These are phyloP conservation scores for Cinnamomum chago DNA, from an alignment of 164 flowering plant species.

Conservation along the genomic window DNA sequence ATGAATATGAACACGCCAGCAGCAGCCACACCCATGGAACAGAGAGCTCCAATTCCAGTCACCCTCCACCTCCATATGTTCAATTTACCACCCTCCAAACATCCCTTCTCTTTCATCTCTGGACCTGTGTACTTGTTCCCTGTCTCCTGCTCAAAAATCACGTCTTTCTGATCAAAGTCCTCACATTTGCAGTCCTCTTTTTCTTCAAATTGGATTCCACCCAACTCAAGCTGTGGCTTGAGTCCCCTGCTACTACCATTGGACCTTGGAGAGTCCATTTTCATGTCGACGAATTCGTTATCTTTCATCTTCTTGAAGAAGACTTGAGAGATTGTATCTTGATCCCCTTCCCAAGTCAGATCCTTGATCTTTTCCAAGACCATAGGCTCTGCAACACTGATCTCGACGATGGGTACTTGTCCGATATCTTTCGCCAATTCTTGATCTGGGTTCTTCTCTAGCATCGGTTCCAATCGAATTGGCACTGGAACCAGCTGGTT, in stretches of 20 bases:
- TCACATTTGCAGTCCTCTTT: conserved; percentile 4
- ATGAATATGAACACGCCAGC: conserved; percentile 57
- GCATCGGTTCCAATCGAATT: background rate
- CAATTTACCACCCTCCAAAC: conserved; percentile 21
- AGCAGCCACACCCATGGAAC: conserved; percentile 52
- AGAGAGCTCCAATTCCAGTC: conserved; percentile 54
- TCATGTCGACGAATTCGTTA: conserved; percentile 68
- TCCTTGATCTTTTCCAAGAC: conserved; percentile 4
- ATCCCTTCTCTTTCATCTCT: conserved; percentile 16
- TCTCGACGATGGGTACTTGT: conserved; percentile 18
- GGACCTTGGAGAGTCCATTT: conserved; percentile 40
- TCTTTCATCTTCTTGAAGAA: conserved; percentile 52
- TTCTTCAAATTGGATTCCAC: conserved; percentile 11
- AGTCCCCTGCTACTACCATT: conserved; percentile 17
- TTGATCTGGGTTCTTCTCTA: conserved; percentile 13
- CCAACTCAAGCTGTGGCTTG: conserved; percentile 23
- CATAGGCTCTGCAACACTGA: conserved; percentile 4
- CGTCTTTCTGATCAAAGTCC: conserved; percentile 1
- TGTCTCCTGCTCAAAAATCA: conserved; percentile 7
- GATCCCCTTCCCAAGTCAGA: conserved; percentile 24
- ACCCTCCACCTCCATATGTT: conserved; percentile 43
- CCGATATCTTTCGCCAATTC: conserved; percentile 15
- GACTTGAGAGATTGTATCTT: conserved; percentile 35
- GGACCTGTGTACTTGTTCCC: conserved; percentile 5
- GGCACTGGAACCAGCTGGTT: conserved; percentile 16